Evolutionary conservation across 2,329 filamentous ascomycete species (phyloP), one percentile per base, ranked within the genome.

Genomic region (Massarina eburnea): DNA sequence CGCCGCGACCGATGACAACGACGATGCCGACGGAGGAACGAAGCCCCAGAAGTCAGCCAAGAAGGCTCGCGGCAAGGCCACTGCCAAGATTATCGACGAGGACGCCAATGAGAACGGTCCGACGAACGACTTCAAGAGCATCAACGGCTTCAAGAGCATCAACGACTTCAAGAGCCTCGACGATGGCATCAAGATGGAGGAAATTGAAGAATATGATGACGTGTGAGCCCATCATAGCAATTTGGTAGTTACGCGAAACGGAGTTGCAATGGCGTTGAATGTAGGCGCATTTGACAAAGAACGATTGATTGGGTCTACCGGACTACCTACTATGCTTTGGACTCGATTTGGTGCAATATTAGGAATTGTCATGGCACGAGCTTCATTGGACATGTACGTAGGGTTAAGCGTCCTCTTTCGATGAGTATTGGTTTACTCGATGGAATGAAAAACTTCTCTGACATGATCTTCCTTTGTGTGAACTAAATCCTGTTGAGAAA

Each of bases 1-100:
- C 49, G 39, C 45, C 42, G 37, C 29, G 20, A 9, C 35, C 37
- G 15, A 39, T 43, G 12, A 47, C 45, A n/a, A n/a, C n/a, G 42
- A 49, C 33, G 45, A 8, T 32, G 21, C 9, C 18, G 18, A n/a
- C 9, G 26, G 19, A 33, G 26, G 26, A 8, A 14, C 26, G 26
- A 21, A 38, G 18, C 15, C 33, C 15, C 15, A 18, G 12, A 43
- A 51, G 21, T 24, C 19, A 2, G 33, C 20, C 33, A 54, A 45
- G 54, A 53, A 51, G 45, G 35, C 53, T 9, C 43, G 17, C 2
- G 35, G 29, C 17, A 6, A 14, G 29, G 29, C 12, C 17, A 12
- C 12, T 6, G 12, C 9, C 8, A 37, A 51, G 6, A 45, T 4
- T 4, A 36, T 27, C 37, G 37, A 38, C 9, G 40, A 50, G 21